Base-by-base conservation (phyloP, 768 basidiomycete genomes). In the Agrocybe pediades region DNA sequence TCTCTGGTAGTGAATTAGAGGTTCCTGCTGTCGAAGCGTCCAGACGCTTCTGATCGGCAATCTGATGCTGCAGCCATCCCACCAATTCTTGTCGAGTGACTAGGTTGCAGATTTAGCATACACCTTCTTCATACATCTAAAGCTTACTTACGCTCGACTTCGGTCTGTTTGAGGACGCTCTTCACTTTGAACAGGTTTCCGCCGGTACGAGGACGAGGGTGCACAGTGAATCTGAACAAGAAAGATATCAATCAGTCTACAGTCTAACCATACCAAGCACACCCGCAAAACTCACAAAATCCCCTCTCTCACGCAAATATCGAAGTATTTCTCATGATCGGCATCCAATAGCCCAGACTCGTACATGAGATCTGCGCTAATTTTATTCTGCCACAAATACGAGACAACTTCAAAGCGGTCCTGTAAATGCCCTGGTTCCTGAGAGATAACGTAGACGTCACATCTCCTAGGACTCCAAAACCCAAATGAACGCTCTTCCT, bases 401-500 rank as follows among this genome's bases (percentile, higher is more conserved):
- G 89, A 74, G 11, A 84, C 88, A 1, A 92, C 80, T 60, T 93
- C 89, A 16, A 94, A 77, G 40, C 92, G 79, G 47, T 92, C 92
- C 56, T 85, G 82, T 29, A 94, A 72, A 62, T 85, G 79, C 9
- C 92, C 91, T 7, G 83, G 74, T 56, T 89, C 85, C 55, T 86
- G 90, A 0, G 90, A 90, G 23, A 92, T 83, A 11, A 94, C 78
- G 57, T 93, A 94, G 9, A 94, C 92, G 58, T 94, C 92, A 59
- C 92, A 93, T 33, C 90, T 77, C 15, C 91, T 80, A n/a, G 92
- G 92, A 67, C 89, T 90, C 90, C 90, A 94, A 63, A 84, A 90
- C 0, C 92, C 92, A 56, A 92, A 94, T 0, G 92, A 92, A 9
- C 84, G 82, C 55, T 86, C 83, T 62, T 92, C 89, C 66, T 88